Percentiles rank a stretch among this genome's conserved stretches.
These are phyloP conservation scores for Pilatotrama ljubarskyi DNA, from an alignment of 768 basidiomycete species.

Conservation along the genomic window DNA sequence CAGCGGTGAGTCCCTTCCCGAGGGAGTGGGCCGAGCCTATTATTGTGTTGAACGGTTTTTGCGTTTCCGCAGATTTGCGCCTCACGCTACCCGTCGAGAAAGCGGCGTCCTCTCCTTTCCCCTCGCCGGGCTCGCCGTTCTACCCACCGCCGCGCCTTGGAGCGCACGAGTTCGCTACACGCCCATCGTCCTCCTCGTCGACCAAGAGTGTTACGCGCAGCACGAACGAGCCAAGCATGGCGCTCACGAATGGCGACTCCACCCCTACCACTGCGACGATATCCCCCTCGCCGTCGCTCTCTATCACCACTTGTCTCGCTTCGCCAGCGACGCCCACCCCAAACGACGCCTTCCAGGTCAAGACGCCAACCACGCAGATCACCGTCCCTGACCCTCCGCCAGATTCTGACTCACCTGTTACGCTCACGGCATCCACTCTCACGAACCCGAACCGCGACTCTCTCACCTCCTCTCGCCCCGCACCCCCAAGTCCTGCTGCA, in stretches of 20 bases:
- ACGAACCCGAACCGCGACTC: conserved; percentile 34
- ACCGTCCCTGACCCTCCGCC: conserved; percentile 27
- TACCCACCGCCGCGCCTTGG: conserved; percentile 67
- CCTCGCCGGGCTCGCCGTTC: conserved; percentile 68
- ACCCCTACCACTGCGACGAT: conserved; percentile 14
- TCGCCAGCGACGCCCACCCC: conserved; percentile 27
- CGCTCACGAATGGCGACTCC: conserved; percentile 8
- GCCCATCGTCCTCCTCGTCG: conserved; percentile 34
- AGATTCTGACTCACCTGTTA: conserved; percentile 8
- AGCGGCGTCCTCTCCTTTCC: conserved; percentile 49
- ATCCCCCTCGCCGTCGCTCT: conserved; percentile 2
- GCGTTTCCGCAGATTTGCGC: conserved; percentile 25
- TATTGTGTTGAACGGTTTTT: conserved; percentile 15
- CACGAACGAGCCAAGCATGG: conserved; percentile 10
- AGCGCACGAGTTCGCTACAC: conserved; percentile 66
- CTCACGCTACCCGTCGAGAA: conserved; percentile 40
- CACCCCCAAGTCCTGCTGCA: conserved; percentile 57
- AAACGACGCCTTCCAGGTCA: conserved; percentile 17
- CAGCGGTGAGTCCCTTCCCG: conserved; percentile 18
- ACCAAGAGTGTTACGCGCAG: conserved; percentile 21
- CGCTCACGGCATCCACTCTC: conserved; percentile 30
- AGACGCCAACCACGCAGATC: conserved; percentile 24
- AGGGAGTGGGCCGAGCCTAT: conserved; percentile 5
- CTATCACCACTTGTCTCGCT: conserved; percentile 1
- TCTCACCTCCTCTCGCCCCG: conserved; percentile 54